Percentiles rank a stretch among this genome's conserved stretches.
Evolutionary conservation across 148 eudicot genomes (phyloP).

Genomic region (Beta vulgaris): DNA sequence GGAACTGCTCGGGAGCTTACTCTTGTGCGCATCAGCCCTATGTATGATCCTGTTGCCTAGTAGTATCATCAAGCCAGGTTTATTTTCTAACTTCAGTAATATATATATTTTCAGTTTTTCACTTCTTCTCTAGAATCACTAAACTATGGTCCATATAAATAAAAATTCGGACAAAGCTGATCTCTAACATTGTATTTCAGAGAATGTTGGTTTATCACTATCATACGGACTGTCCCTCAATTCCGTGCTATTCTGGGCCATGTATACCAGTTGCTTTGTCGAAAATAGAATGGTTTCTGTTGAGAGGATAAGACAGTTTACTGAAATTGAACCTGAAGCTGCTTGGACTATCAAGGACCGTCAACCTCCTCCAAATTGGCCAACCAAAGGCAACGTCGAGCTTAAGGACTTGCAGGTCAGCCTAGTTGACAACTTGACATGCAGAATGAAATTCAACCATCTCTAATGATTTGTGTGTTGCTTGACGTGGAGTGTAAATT

Average conservation of each 20-base stretch:
- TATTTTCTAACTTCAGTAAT: background rate
- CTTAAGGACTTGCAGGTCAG: slow-evolving; percentile 70
- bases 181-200: slow-evolving; percentile 34
- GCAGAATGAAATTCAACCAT: background rate
- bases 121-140: background rate
- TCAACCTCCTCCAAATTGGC: slow-evolving; percentile 79
- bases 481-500: background rate
- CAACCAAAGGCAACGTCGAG: slow-evolving; percentile 66
- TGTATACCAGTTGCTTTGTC: slow-evolving; percentile 81
- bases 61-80: slow-evolving; percentile 83
- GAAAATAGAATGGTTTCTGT: slow-evolving; percentile 97
- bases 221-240: slow-evolving; percentile 93
- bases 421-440: background rate
- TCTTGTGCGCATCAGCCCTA: slow-evolving; percentile 74
- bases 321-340: slow-evolving; percentile 78
- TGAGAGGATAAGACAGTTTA: slow-evolving; percentile 88
- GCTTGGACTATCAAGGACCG: slow-evolving; percentile 68
- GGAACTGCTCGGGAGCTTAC: slow-evolving; percentile 74
- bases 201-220: slow-evolving; percentile 76
- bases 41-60: slow-evolving; percentile 84
- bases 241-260: slow-evolving; percentile 52
- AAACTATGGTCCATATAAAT: background rate
- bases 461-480: background rate
- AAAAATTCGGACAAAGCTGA: background rate
- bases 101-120: background rate